These are phyloP conservation scores for Musa acuminata DNA, from an alignment of 176 grass and related monocot species.

Conservation along the genomic window DNA sequence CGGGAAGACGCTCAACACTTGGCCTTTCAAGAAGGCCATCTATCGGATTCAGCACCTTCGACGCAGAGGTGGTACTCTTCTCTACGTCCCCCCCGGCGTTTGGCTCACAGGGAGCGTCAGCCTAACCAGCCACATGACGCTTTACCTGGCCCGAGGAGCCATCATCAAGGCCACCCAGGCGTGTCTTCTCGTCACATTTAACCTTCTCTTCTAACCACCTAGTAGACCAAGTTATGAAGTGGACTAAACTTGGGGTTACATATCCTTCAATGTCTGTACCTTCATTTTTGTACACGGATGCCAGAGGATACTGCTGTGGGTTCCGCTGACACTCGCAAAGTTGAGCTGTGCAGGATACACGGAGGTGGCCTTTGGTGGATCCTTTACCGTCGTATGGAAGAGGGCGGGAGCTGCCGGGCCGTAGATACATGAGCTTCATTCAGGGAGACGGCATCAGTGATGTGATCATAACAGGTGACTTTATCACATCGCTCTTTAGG, in stretches of 20 bases:
- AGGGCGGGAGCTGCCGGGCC: constrained; percentile 67
- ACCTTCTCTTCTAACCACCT: too few species aligned
- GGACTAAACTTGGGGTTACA: too few species aligned
- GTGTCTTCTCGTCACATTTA: not conserved
- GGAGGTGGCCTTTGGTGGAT: constrained; percentile 67
- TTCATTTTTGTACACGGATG: too few species aligned
- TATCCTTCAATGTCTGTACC: too few species aligned
- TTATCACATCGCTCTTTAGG: too few species aligned
- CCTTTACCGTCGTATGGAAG: constrained; percentile 80
- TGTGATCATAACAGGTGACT: constrained; percentile 29
- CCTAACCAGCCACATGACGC: constrained; percentile 88
- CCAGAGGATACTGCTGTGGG: too few species aligned
- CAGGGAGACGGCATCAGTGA: constrained; percentile 47
- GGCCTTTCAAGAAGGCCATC: constrained; percentile 65
- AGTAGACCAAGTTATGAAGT: too few species aligned
- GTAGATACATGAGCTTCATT: constrained; percentile 77
- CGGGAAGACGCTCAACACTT: constrained; percentile 65
- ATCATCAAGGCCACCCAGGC: constrained; percentile 58
- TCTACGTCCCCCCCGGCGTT: constrained; percentile 46
- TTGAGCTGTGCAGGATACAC: constrained; percentile 41
- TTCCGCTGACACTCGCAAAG: not conserved
- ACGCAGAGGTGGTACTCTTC: constrained; percentile 41
- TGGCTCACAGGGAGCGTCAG: constrained; percentile 90
- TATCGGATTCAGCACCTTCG: constrained; percentile 55
- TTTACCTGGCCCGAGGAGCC: constrained; percentile 59